phyloP scores from a whole-genome alignment of 1,284 basidiomycete genomes.

The Mrakiaceae sp. region DNA sequence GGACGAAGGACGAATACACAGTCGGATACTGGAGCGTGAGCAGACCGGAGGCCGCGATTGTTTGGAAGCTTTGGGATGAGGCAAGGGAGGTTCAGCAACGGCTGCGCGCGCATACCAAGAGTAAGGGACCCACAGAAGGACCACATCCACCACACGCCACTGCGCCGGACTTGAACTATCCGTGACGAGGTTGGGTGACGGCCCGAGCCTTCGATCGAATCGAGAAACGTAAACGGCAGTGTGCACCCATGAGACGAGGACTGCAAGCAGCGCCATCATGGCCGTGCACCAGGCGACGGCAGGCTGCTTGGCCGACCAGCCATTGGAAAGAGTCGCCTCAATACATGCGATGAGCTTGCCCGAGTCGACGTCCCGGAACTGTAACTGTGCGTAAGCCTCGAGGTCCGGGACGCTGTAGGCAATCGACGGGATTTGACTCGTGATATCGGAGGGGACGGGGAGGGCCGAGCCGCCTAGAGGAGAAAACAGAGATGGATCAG shows the following conservation, averaged over 20 bases:
- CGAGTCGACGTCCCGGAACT: slow-evolving; percentile 56
- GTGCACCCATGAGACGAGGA: slow-evolving; percentile 56
- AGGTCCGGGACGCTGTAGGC: slow-evolving; percentile 83
- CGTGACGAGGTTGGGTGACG: slow-evolving; percentile 15
- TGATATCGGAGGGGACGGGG: slow-evolving; percentile 47
- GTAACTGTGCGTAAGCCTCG: slow-evolving; percentile 76
- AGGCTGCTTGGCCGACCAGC: slow-evolving; percentile 63
- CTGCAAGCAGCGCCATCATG: slow-evolving; percentile 54
- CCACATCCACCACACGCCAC: slow-evolving; percentile 59
- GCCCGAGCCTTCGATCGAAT: slow-evolving; percentile 30
- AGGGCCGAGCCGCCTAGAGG: slow-evolving; percentile 51
- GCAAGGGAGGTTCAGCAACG: too few relatives aligned
- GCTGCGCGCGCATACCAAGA: too few relatives aligned
- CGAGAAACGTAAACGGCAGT: slow-evolving; percentile 39
- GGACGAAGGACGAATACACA: slow-evolving; percentile 62
- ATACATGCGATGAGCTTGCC: slow-evolving; percentile 72
- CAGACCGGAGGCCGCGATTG: slow-evolving; percentile 61
- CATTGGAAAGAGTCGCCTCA: slow-evolving; percentile 83
- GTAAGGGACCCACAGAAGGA: slow-evolving; percentile 42
- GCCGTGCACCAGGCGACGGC: slow-evolving; percentile 69
- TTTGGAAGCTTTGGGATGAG: slow-evolving; percentile 45
- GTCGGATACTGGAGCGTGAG: slow-evolving; percentile 78
- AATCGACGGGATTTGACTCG: slow-evolving; percentile 55
- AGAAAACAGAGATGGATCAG: neutral
- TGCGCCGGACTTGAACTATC: slow-evolving; percentile 35